Evolutionary conservation across 2,329 filamentous ascomycete species (phyloP), one percentile per base, ranked within the genome.

Genomic region (Cadophora sp.): DNA sequence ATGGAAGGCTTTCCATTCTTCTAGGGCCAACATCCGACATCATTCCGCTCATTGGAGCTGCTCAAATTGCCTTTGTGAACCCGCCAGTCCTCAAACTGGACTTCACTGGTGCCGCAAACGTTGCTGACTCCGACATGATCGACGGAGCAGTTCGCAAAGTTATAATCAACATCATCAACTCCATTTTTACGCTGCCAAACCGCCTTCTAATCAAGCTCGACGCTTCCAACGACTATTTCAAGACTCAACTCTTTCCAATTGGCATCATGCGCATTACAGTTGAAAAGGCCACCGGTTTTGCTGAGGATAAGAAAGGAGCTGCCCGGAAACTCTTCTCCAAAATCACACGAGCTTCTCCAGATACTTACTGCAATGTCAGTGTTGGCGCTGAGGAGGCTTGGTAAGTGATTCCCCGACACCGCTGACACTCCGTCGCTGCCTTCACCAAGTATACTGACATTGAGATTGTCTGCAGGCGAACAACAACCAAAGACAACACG

Each of bases 21-120:
- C 55, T 69, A 14, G 46, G 67, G 14, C 67, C 67, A 48, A 46
- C 60, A 2, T 46, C 46, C 37, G 58, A 69, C 27, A 60, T 66
- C 37, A 66, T 69, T 37, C 67, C 67, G 12, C 46, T 69, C 31
- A 69, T 69, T 9, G 67, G 67, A 64, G 67, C 67, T 27, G 67
- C 67, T 3, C 67, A 69, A 66, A 58, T 69, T 8, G 64, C 67
- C 24, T 69, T 69, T 26, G 51, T 69, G n/a, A 69, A 69, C 53
- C 64, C 67, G 2, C 67, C 67, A 61, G 64, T 66, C 9, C 64
- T 69, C 1, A 69, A 67, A 29, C 51, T 69, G 8, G 31, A 66
- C 31, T 69, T 69, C 34, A 69, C 67, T 9, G 67, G 64, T 22
- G 67, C 67, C 26, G 67, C 67, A n/a, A 51, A 67, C 37, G 19